Evolutionary conservation across 2,329 filamentous ascomycete species (phyloP).

Genomic region (Cercospora nicotianae): DNA sequence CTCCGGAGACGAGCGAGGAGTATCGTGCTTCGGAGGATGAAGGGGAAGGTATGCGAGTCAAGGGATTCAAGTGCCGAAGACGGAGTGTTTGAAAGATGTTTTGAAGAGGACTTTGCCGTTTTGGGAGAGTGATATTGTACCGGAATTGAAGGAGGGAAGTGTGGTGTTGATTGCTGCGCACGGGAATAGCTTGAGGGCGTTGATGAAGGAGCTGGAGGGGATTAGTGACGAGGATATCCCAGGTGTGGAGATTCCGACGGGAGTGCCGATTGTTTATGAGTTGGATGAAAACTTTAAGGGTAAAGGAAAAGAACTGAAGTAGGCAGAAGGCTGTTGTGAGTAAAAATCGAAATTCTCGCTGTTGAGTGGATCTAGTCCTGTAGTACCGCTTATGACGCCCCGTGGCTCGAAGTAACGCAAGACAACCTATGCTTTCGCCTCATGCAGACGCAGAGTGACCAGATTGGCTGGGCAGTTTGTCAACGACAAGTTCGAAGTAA

Average conservation of each 20-base stretch:
- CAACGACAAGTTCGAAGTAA: slow-evolving; percentile 32
- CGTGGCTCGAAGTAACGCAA: not conserved
- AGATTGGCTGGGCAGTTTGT: slow-evolving; percentile 33
- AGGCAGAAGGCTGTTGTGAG: not conserved
- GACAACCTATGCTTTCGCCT: slow-evolving; percentile 18
- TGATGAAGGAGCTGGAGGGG: not conserved
- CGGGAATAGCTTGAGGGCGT: not conserved
- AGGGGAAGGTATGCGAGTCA: not conserved
- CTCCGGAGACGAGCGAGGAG: not conserved
- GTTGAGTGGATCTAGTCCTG: not conserved
- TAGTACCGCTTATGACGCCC: not conserved
- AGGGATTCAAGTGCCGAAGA: not conserved
- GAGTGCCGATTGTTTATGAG: not conserved
- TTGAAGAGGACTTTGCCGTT: not conserved
- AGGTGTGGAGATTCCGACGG: not conserved
- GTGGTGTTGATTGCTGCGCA: not conserved
- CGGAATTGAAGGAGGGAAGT: not conserved
- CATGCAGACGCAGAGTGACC: slow-evolving; percentile 33
- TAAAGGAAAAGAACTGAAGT: not conserved
- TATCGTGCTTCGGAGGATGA: not conserved
- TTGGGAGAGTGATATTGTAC: not conserved
- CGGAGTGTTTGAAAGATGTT: not conserved
- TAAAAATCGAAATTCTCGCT: not conserved
- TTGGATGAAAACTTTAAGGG: not conserved
- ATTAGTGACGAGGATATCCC: not conserved